Conservation (phyloP, 139 green algal genomes). For the Edaphochlamys debaryana region DNA sequence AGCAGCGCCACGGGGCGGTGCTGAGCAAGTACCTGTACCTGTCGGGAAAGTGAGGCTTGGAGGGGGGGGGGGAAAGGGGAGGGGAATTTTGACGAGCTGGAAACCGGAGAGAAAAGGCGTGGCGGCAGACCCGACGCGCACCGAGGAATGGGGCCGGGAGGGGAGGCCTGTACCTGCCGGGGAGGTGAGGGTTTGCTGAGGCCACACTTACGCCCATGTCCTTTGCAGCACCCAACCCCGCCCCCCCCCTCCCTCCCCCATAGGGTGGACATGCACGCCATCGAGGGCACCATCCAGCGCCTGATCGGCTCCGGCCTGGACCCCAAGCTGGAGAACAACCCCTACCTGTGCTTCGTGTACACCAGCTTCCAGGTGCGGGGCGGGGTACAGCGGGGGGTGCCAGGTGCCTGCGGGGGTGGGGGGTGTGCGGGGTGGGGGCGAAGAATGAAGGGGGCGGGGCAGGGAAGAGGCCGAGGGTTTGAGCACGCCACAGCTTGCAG, state of each 20-base stretch:
- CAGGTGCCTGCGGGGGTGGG: neutral
- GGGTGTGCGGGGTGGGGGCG: neutral
- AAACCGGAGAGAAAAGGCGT: too few relatives aligned
- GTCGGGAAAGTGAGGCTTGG: slow-evolving; percentile 56
- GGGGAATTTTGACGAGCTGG: too few relatives aligned
- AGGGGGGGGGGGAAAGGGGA: neutral
- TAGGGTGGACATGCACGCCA: slow-evolving; percentile 58
- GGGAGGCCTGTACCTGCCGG: too few relatives aligned
- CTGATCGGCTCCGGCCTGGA: slow-evolving; percentile 80
- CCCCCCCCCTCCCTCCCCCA: neutral
- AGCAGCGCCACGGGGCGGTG: slow-evolving; percentile 86
- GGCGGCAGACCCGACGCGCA: too few relatives aligned
- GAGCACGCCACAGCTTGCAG: too few relatives aligned
- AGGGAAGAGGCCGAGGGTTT: too few relatives aligned
- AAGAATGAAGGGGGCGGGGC: too few relatives aligned
- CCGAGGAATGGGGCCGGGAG: too few relatives aligned
- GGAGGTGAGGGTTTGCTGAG: too few relatives aligned
- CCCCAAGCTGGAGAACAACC: slow-evolving; percentile 81
- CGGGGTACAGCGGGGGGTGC: neutral
- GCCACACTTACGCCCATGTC: too few relatives aligned
- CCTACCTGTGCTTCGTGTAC: slow-evolving; percentile 89
- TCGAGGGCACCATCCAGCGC: slow-evolving; percentile 84
- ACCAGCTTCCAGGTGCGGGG: slow-evolving; percentile 80
- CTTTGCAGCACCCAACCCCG: too few relatives aligned
- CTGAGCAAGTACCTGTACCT: slow-evolving; percentile 89